Base-by-base conservation (phyloP, 1,284 basidiomycete genomes). In the Lentinus polychrous region DNA sequence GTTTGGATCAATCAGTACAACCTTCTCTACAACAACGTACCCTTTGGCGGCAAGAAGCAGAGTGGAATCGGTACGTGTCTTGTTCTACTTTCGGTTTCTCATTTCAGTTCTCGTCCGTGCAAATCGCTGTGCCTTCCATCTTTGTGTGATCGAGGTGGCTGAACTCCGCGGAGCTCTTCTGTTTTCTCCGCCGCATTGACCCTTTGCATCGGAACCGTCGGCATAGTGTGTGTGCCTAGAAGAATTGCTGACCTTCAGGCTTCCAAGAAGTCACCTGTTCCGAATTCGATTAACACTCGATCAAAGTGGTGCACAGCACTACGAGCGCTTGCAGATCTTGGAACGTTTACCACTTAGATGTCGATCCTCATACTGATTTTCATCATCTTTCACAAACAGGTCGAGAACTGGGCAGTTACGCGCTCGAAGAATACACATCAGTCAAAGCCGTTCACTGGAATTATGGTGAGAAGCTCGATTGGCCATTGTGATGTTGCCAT, bases 31-130 rank as follows among this genome's bases (percentile, higher is more conserved):
- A 88, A 87, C 64, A 89, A 90, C 50, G 88, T 91, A 34, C 93
- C 94, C 0, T 96, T 96, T 58, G 94, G 94, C 20, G 94, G 94
- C 12, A 94, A 91, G 74, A 94, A 94, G 68, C 83, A 83, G 60
- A 81, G 77, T 50, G 86, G 86, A 15, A 78, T 84, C 49, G 86
- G 85, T 75, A 49, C 52, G 64, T 57, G 11, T 33, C 36, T 39
- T 45, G 20, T 40, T n/a, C 35, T 15, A 37, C 20, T 40, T 23
- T 40, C 39, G 7, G 7, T 40, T 20, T 5, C 27, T 10, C n/a
- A n/a, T n/a, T n/a, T n/a, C n/a, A n/a, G n/a, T n/a, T n/a, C n/a
- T n/a, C n/a, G n/a, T n/a, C n/a, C n/a, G n/a, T n/a, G n/a, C n/a
- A n/a, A n/a, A n/a, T n/a, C n/a, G n/a, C n/a, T n/a, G n/a, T n/a